A percentile compares a stretch with the other conserved stretches of the same genome.
phyloP scores from a whole-genome alignment of 116 monocot species.

The Papilionanthe hybrid region DNA sequence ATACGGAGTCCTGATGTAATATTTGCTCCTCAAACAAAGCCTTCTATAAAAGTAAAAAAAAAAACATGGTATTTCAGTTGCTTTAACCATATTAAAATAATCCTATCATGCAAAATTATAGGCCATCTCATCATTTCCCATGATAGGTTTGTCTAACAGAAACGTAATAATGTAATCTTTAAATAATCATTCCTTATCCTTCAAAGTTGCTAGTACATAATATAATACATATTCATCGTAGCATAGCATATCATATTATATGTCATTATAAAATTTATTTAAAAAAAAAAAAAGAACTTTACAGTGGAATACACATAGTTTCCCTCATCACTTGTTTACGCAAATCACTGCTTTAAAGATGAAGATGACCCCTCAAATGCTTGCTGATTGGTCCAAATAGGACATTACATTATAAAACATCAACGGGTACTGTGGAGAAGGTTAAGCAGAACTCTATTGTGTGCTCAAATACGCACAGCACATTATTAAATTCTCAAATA shows the following conservation, averaged over 20 bases:
- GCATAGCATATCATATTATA: no score
- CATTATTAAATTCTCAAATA: not conserved
- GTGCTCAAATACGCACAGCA: not conserved
- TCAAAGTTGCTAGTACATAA: not conserved
- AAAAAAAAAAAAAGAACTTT: not conserved
- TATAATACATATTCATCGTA: not conserved
- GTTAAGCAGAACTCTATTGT: not conserved
- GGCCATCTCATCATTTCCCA: slow-evolving; percentile 3
- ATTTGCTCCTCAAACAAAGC: no score
- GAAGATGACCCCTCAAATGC: slow-evolving; percentile 5
- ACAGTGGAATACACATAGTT: not conserved
- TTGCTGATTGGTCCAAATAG: slow-evolving; percentile 2
- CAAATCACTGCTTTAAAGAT: slow-evolving; percentile 1
- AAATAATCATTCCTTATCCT: not conserved
- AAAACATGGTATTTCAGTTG: no score
- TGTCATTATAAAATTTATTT: no score
- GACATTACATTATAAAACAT: not conserved
- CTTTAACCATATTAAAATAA: not conserved
- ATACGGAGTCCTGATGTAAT: no score
- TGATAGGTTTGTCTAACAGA: not conserved
- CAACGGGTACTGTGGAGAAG: not conserved
- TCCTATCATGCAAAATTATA: not conserved
- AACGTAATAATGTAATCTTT: not conserved
- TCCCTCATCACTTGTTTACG: not conserved
- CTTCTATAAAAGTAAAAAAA: no score